Evolutionary conservation across 495 filamentous ascomycete species (phyloP), one percentile per base, ranked within the genome.

Genomic region (Penicillium ucsense): DNA sequence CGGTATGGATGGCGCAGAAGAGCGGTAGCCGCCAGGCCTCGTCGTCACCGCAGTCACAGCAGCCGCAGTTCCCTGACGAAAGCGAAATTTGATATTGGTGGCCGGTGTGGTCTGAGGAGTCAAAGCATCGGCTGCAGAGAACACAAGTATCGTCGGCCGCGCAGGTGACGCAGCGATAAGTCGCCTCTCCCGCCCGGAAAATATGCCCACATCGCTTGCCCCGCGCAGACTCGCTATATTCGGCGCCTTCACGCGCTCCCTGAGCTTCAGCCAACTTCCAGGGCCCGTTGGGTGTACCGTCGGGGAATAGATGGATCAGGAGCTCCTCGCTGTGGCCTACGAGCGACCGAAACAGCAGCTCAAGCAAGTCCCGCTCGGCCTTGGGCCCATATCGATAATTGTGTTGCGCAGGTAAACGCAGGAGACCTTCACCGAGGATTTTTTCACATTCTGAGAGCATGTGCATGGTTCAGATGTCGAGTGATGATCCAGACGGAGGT

Each of bases 131-230:
- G 66, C 86, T 82, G 66, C 88, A 94, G 35, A 94, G 74, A 41
- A 88, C 86, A 53, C 85, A 90, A 0, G 88, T 92, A 54, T 91
- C 86, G 59, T 94, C 88, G 40, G 81, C 75, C 33, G 86, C 86
- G 61, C 92, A 98, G 11, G 91, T 96, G 61, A 86, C 84, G 74
- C 92, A 98, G 42, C 84, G 79, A 57, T 96, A 98, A 35, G 89
- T 88, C 36, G 89, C 88, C 68, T 98, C 92, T 3, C 90, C 92
- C 30, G 74, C 74, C 63, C 87, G 85, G 74, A 97, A 94, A 51
- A 98, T 97, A 71, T 98, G 92, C 6, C 92, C 92, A 61, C 92
- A 98, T n/a, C 87, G 81, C 63, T 91, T 94, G 42, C 92, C 92
- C 55, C 90, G 79, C 38, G 94, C 92, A 31, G 84, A 85, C 51